These are phyloP conservation scores for Lentinula sp. DNA, from an alignment of 768 basidiomycete genomes.

Conservation along the genomic window DNA sequence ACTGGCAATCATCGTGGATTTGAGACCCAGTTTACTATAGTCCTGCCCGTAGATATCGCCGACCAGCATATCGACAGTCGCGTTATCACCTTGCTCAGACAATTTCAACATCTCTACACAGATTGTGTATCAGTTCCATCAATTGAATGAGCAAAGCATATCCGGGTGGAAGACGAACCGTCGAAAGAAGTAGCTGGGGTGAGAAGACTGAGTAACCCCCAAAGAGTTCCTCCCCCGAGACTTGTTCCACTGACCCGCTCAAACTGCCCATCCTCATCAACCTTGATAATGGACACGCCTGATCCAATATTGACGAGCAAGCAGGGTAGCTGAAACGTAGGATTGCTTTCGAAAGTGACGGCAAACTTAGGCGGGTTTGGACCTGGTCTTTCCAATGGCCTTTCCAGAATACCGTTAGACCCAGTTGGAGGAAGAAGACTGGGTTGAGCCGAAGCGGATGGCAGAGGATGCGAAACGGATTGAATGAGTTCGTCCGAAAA, in stretches of 20 bases:
- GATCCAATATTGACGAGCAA: slow-evolving; percentile 97
- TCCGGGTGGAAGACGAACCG: slow-evolving; percentile 50
- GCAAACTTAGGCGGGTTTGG: slow-evolving; percentile 87
- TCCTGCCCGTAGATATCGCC: slow-evolving; percentile 99
- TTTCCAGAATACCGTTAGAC: slow-evolving; percentile 42
- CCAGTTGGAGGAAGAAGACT: slow-evolving; percentile 15
- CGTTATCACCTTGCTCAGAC: slow-evolving; percentile 92
- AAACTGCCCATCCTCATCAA: slow-evolving; percentile 91
- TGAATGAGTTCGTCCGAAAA: slow-evolving; percentile 97
- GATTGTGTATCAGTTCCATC: not conserved
- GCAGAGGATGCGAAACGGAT: slow-evolving; percentile 34
- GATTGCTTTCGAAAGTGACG: slow-evolving; percentile 81
- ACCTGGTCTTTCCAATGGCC: slow-evolving; percentile 86
- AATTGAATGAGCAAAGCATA: not conserved
- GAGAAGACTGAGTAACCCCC: slow-evolving; percentile 90
- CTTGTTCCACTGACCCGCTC: slow-evolving; percentile 98
- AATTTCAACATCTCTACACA: slow-evolving; percentile 88
- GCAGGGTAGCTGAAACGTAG: slow-evolving; percentile 88
- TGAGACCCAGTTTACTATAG: slow-evolving; percentile 90
- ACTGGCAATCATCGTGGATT: slow-evolving; percentile 96
- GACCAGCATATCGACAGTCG: slow-evolving; percentile 95
- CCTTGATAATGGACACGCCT: slow-evolving; percentile 95
- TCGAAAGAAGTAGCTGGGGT: slow-evolving; percentile 96
- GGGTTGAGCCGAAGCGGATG: slow-evolving; percentile 10
- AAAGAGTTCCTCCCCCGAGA: slow-evolving; percentile 93